Conservation (phyloP, 345 rosid genomes). For the Kandelia obovata region DNA sequence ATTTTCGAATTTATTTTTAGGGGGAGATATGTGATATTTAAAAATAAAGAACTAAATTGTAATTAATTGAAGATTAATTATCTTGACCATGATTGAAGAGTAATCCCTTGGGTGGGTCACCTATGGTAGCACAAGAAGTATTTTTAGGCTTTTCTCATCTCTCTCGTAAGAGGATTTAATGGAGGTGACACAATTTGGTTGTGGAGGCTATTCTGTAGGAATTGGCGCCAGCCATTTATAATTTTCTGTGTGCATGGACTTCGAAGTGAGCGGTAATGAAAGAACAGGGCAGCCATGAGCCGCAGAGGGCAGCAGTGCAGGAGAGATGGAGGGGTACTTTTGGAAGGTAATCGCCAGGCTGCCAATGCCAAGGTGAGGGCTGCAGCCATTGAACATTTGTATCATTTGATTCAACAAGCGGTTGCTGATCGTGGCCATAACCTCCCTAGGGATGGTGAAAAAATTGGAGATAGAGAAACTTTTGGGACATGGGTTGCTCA, state of each 20-base stretch:
- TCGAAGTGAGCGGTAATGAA: conserved; percentile 34
- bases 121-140: no score
- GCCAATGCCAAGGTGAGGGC: conserved; percentile 27
- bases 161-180: no score
- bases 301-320: conserved; percentile 9
- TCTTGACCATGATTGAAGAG: no score
- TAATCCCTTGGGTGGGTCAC: no score
- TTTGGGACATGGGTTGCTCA: neutral
- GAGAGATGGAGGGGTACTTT: conserved; percentile 38
- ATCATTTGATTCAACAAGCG: conserved; percentile 52
- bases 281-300: conserved; percentile 7
- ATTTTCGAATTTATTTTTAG: no score
- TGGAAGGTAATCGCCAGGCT: conserved; percentile 1
- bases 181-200: conserved; percentile 56
- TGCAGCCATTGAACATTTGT: conserved; percentile 60
- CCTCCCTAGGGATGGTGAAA: neutral
- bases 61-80: no score
- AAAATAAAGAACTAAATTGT: no score
- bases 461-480: neutral
- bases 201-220: conserved; percentile 23
- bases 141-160: no score
- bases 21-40: no score
- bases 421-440: conserved; percentile 3
- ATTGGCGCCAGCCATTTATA: conserved; percentile 54
- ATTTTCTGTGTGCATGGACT: conserved; percentile 54